These are phyloP conservation scores for Penicillium palitans DNA, from an alignment of 2,329 filamentous ascomycete species.

Conservation along the genomic window DNA sequence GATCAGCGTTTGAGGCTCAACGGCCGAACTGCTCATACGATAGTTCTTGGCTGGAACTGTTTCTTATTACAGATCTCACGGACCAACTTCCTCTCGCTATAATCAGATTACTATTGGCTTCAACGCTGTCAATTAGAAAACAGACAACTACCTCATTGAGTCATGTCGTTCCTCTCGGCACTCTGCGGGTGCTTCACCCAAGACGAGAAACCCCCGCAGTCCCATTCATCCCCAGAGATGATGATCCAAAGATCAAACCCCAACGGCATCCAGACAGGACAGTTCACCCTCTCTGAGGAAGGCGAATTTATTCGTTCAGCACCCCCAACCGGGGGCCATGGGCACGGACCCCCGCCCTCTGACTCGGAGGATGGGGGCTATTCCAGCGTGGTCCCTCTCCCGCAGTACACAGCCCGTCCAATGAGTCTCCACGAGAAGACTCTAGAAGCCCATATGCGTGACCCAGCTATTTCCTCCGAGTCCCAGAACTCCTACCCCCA, in stretches of 20 bases:
- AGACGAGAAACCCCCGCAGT: conserved; percentile 10
- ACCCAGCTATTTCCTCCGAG: conserved; percentile 31
- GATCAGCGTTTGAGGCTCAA: conserved; percentile 12
- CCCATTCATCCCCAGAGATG: conserved; percentile 15
- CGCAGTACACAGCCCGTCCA: conserved; percentile 44
- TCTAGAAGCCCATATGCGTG: conserved; percentile 36
- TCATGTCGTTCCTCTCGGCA: conserved; percentile 26
- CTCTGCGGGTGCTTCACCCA: conserved; percentile 29
- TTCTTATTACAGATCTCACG: background rate
- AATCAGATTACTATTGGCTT: background rate
- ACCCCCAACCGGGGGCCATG: conserved; percentile 2
- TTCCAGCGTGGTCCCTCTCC: conserved; percentile 37
- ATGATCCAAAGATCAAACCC: conserved; percentile 5
- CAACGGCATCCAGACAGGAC: conserved; percentile 23
- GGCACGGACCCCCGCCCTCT: conserved; percentile 21
- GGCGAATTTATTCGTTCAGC: conserved; percentile 22
- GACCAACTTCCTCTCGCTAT: background rate
- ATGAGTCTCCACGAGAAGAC: conserved; percentile 44
- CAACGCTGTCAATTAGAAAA: background rate
- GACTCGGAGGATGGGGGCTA: conserved; percentile 33
- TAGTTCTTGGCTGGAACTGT: background rate
- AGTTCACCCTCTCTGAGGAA: conserved; percentile 18
- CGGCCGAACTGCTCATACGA: background rate
- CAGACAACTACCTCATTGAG: background rate
- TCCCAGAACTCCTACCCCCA: conserved; percentile 10